A percentile compares a stretch with the other conserved stretches of the same genome.
phyloP scores from a whole-genome alignment of 495 filamentous ascomycete genomes.

The Lophium mytilinum region DNA sequence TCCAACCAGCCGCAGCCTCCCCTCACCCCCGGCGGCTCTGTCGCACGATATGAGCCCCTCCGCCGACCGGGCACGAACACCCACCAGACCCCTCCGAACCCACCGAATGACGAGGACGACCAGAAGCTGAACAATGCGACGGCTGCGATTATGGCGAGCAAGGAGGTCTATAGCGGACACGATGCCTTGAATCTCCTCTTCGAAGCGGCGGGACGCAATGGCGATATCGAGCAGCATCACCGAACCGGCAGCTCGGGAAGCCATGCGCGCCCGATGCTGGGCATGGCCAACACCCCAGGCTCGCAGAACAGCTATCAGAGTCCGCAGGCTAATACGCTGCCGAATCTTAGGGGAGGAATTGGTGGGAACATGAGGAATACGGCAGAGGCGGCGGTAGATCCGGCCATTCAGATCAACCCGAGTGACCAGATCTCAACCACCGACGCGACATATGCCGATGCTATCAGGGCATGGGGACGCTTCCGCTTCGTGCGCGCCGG shows the following conservation, averaged over 20 bases:
- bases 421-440: conserved; percentile 2
- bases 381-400: conserved; percentile 15
- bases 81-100: background rate
- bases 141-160: conserved; percentile 53
- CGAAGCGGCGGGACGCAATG: conserved; percentile 50
- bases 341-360: conserved; percentile 1
- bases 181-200: conserved; percentile 63
- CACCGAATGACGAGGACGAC: conserved; percentile 32
- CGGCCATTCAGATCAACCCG: conserved; percentile 10
- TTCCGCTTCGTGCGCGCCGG: conserved; percentile 89
- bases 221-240: conserved; percentile 37
- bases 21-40: conserved; percentile 55
- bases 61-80: conserved; percentile 33
- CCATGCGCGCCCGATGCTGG: conserved; percentile 13
- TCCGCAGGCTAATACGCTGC: conserved; percentile 22
- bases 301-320: conserved; percentile 24
- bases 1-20: conserved; percentile 40
- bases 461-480: conserved; percentile 77
- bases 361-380: conserved; percentile 5
- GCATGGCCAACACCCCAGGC: conserved; percentile 20
- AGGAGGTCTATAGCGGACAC: conserved; percentile 58
- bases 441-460: conserved; percentile 46
- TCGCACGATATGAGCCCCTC: conserved; percentile 50
- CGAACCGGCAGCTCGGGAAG: conserved; percentile 28
- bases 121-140: conserved; percentile 48